These are phyloP conservation scores for Suillus cothurnatus DNA, from an alignment of 768 basidiomycete genomes.

Conservation along the genomic window DNA sequence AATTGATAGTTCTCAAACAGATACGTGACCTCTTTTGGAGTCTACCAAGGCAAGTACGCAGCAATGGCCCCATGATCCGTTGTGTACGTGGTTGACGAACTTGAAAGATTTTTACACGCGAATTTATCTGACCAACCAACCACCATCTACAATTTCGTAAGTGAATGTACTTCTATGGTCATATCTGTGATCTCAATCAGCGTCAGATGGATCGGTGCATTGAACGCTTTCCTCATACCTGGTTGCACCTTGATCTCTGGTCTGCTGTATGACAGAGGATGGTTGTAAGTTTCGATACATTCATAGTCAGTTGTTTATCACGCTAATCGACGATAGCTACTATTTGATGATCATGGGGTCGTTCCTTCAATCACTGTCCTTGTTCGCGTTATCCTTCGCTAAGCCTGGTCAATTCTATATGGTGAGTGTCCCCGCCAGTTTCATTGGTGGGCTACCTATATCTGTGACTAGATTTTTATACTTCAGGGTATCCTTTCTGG, in stretches of 20 bases:
- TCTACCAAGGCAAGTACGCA: constrained; percentile 30
- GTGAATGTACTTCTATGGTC: constrained; percentile 21
- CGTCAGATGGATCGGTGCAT: constrained; percentile 41
- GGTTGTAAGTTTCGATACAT: constrained; percentile 34
- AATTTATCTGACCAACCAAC: constrained; percentile 29
- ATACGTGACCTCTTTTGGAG: constrained; percentile 31
- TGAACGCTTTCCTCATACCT: constrained; percentile 41
- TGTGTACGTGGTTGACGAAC: too few relatives aligned
- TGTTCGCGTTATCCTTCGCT: constrained; percentile 30
- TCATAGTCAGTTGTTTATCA: constrained; percentile 25
- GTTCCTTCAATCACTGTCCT: constrained; percentile 17
- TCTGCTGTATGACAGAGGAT: constrained; percentile 45
- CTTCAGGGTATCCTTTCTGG: constrained; percentile 46
- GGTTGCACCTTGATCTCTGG: constrained; percentile 42
- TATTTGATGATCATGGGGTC: constrained; percentile 17
- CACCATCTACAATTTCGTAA: constrained; percentile 33
- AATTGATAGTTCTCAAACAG: constrained; percentile 13
- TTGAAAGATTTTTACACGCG: constrained; percentile 34
- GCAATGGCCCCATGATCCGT: not conserved
- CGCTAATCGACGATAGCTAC: constrained; percentile 13
- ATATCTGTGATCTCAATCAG: constrained; percentile 20
- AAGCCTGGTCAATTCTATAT: constrained; percentile 28
- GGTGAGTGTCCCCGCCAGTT: constrained; percentile 12
- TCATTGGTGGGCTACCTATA: not conserved
- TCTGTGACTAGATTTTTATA: constrained; percentile 39